phyloP scores from a whole-genome alignment of 305 asterid species.

The Coffea humblotiana region DNA sequence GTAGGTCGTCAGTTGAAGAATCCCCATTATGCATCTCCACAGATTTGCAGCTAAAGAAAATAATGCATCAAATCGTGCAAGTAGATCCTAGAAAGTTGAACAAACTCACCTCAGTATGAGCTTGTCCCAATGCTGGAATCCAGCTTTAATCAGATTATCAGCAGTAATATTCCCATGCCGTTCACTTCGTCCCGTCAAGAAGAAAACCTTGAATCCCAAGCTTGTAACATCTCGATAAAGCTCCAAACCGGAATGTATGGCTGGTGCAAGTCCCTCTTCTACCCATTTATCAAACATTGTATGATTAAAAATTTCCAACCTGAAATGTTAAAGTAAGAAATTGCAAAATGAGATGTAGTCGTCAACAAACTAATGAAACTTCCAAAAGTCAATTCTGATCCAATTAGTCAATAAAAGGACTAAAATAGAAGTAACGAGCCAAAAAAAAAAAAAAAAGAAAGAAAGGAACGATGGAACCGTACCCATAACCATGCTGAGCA shows the following conservation, averaged over 20 bases:
- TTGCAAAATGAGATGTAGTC: constrained; percentile 14
- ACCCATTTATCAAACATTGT: constrained; percentile 68
- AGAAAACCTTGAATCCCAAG: constrained; percentile 62
- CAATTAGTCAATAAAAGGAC: background rate
- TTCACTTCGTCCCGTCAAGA: constrained; percentile 77
- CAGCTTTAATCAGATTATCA: constrained; percentile 57
- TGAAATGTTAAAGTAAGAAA: constrained; percentile 22
- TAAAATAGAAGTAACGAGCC: background rate
- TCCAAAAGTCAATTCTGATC: background rate
- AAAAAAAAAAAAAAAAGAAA: too few relatives aligned
- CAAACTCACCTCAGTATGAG: constrained; percentile 62
- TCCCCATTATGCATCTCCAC: background rate
- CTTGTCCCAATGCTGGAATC: constrained; percentile 63
- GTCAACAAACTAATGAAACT: background rate
- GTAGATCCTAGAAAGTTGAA: background rate
- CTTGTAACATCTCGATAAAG: constrained; percentile 59
- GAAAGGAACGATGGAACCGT: background rate
- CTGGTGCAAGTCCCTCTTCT: constrained; percentile 59
- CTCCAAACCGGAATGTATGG: constrained; percentile 61
- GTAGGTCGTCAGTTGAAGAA: too few relatives aligned
- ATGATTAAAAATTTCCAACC: constrained; percentile 64
- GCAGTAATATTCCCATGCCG: constrained; percentile 54
- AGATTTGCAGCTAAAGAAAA: background rate
- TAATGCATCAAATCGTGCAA: background rate
- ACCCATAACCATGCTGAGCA: constrained; percentile 70